Percentiles rank a stretch among this genome's conserved stretches.
Conservation (phyloP, 2,329 filamentous ascomycete genomes). For the Colletotrichum graminicola region DNA sequence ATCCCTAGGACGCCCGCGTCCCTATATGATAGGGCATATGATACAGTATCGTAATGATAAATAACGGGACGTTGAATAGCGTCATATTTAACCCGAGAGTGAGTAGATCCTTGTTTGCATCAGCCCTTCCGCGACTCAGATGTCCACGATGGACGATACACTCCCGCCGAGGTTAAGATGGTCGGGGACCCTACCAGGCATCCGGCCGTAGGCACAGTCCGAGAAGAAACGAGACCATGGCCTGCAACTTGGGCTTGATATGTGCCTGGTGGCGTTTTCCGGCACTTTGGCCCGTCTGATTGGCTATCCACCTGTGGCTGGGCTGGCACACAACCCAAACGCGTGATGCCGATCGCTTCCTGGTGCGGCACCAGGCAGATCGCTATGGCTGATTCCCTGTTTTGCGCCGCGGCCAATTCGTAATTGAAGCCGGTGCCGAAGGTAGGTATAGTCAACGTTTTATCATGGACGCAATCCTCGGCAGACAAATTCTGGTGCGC, state of each 20-base stretch:
- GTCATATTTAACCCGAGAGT: background rate
- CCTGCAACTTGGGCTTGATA: background rate
- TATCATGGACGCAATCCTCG: background rate
- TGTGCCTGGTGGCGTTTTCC: background rate
- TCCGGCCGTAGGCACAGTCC: background rate
- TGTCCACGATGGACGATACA: background rate
- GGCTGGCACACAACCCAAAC: background rate
- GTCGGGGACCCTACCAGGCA: background rate
- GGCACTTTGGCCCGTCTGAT: background rate
- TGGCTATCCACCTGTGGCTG: background rate
- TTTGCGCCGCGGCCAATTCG: background rate
- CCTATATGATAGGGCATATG: background rate
- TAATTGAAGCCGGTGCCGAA: background rate
- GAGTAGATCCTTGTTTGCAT: background rate
- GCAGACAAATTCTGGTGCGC: background rate
- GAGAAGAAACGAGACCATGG: background rate
- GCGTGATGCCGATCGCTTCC: background rate
- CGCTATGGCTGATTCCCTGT: background rate
- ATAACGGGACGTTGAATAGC: background rate
- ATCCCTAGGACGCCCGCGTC: background rate
- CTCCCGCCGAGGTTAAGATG: background rate
- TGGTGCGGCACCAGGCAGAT: background rate
- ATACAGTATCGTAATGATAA: background rate
- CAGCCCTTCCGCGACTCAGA: background rate
- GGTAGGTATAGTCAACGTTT: background rate